Evolutionary conservation across 176 grass and related monocot genomes (phyloP), one percentile per base, ranked within the genome.

Genomic region (Carex pumila): DNA sequence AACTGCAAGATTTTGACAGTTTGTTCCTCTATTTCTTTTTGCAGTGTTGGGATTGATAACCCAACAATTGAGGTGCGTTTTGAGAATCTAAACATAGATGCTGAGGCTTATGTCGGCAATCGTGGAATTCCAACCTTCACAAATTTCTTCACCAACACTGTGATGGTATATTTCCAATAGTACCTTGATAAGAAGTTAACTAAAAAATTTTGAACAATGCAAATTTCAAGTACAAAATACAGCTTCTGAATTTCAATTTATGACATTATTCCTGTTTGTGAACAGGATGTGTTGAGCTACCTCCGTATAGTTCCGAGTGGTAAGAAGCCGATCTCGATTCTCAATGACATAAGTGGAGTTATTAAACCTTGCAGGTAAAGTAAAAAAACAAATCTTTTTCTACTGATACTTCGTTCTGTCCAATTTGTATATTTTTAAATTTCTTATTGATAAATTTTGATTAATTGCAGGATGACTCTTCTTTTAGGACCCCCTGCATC

Each of bases 61-160:
- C 95, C 95, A 7, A 98, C 95, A 0, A 95, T 98, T 12, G 92
- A 98, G 81, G 95, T 95, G 45, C 84, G 92, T 52, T 98, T 98
- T 71, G 89, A 98, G 83, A 34, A 98, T 54, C 76, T 98, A 25
- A 89, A 82, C 61, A 87, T 98, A 22, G 91, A 95, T 31, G 95
- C 95, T 0, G 89, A 98, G 64, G 92, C 95, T 0, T 98, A 98
- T n/a, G 87, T 98, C 0, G 95, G 92, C n/a, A 87, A 91, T 53
- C 84, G 92, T 1, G 95, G 91, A 4, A 39, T 98, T 77, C 95
- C 95, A 0, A 95, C 92, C 0, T 90, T 98, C 85, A 93, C 85
- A 85, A 98, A 98, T 68, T 98, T 90, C 89, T 98, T 98, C 89
- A 86, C 85, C 79, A 98, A 98, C 83, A 94, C 89, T 81, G 72